Base-by-base conservation (phyloP, 345 rosid species). In the Moricandia moricandioides region DNA sequence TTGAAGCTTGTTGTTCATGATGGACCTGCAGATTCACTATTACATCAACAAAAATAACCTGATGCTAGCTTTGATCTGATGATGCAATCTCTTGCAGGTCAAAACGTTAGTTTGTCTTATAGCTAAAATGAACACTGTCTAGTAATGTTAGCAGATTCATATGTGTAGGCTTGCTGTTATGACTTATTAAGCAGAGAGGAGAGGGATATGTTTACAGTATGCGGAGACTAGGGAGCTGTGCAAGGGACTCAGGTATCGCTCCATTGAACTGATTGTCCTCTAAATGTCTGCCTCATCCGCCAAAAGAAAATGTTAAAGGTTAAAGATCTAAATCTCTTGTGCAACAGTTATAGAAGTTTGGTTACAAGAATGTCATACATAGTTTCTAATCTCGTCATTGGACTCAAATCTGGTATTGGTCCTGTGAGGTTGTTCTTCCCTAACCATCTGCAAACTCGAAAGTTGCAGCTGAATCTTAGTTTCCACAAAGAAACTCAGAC, bases 391-490 rank as follows among this genome's bases (percentile, higher is more conserved):
- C 66, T 77, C 26, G 37, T 73, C 83, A 89, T 16, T 26, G 77
- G 43, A 16, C 79, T 47, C 90, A 94, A 75, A 18, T 86, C 88
- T 9, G 97, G 97, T 51, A 94, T 88, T 0, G 74, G 35, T 49
- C 97, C 97, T 8, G 90, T 84, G 54, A 94, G 82, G 3, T 78
- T 73, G 80, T 94, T 92, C 58, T 83, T 83, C 54, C 90, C 97
- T 0, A 92, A 80, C 96, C 88, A 88, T 61, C 97, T 94, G 85
- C 40, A 78, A 12, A 29, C 39, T 51, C 29, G 18, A 67, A 37
- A 66, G 69, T 67, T 54, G 35, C 75, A 78, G 51, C 16, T 80
- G 62, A 34, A 59, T 70, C 61, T 54, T 37, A 75, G 62, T 75
- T 60, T 43, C 71, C 21, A n/a, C 2, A 62, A 64, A 69, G 8